Conservation (phyloP, 192 early-diverging fungal genomes). For the Fimicolochytrium jonesii region DNA sequence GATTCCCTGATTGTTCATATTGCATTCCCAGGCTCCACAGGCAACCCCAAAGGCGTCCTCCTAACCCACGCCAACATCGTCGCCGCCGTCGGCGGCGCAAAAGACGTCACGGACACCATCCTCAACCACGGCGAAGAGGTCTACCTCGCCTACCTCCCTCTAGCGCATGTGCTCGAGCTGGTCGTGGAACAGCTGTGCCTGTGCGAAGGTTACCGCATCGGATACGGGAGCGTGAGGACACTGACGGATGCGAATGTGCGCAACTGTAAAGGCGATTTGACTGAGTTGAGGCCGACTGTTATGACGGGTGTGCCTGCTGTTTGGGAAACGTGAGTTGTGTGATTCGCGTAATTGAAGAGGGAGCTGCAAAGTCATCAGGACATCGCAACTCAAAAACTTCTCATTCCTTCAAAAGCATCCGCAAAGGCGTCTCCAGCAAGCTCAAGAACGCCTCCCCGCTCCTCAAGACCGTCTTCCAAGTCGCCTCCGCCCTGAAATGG, state of each 20-base stretch:
- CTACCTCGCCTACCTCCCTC: constrained; percentile 63
- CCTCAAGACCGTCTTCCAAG: constrained; percentile 70
- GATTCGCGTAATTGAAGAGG: neutral
- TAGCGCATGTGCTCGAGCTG: constrained; percentile 45
- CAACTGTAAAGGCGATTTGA: constrained; percentile 65
- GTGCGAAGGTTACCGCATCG: constrained; percentile 42
- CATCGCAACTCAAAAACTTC: no score
- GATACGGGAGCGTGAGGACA: constrained; percentile 63
- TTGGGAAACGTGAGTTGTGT: constrained; percentile 50
- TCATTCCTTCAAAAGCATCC: no score
- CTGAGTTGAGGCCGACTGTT: constrained; percentile 63
- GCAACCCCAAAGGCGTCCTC: constrained; percentile 47
- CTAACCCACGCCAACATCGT: neutral
- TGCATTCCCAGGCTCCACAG: constrained; percentile 86
- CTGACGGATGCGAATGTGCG: constrained; percentile 62
- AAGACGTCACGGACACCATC: constrained; percentile 44
- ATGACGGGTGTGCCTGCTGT: constrained; percentile 72
- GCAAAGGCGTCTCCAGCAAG: constrained; percentile 75
- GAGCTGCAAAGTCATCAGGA: neutral
- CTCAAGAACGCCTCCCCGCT: constrained; percentile 47
- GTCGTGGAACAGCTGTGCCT: constrained; percentile 34
- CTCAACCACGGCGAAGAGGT: constrained; percentile 23
- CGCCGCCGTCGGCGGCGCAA: constrained; percentile 64
- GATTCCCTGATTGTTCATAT: no score
- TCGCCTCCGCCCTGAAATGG: constrained; percentile 72